Percentiles rank a stretch among this genome's conserved stretches.
phyloP scores from a whole-genome alignment of 2,329 filamentous ascomycete species.

The Phyllosticta ampelicida region DNA sequence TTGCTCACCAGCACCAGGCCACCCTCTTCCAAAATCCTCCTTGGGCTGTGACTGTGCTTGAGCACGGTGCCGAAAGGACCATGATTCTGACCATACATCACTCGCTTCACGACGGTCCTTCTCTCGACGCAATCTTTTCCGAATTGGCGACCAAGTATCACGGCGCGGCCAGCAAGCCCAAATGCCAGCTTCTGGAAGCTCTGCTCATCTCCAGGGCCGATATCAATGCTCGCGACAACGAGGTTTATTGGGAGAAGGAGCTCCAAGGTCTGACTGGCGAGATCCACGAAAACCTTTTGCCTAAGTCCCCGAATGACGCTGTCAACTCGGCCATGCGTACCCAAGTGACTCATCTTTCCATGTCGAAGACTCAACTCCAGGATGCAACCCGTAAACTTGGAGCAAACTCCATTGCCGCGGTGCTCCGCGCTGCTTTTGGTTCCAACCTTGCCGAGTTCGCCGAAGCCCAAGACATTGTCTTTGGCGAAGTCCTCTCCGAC shows the following conservation, averaged over 20 bases:
- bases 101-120: conserved; percentile 24
- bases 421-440: conserved; percentile 18
- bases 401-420: conserved; percentile 13
- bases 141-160: conserved; percentile 19
- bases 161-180: conserved; percentile 12
- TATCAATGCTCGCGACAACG: conserved; percentile 10
- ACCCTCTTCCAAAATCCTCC: conserved; percentile 23
- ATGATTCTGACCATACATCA: conserved; percentile 31
- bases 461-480: conserved; percentile 14
- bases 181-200: conserved; percentile 20
- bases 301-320: background rate
- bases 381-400: conserved; percentile 13
- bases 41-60: conserved; percentile 28
- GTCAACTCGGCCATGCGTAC: background rate
- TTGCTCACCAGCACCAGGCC: conserved; percentile 15
- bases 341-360: background rate
- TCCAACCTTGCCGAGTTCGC: conserved; percentile 14
- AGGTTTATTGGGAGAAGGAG: conserved; percentile 18
- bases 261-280: conserved; percentile 17
- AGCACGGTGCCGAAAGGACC: conserved; percentile 14
- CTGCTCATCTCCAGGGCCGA: conserved; percentile 17
- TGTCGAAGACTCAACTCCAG: conserved; percentile 2
- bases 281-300: conserved; percentile 14
- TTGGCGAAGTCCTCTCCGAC: conserved; percentile 17
- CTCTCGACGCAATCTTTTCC: conserved; percentile 19